A percentile compares a stretch with the other conserved stretches of the same genome.
Evolutionary conservation across 1,284 basidiomycete genomes (phyloP).

Genomic region (Mycena citricolor): DNA sequence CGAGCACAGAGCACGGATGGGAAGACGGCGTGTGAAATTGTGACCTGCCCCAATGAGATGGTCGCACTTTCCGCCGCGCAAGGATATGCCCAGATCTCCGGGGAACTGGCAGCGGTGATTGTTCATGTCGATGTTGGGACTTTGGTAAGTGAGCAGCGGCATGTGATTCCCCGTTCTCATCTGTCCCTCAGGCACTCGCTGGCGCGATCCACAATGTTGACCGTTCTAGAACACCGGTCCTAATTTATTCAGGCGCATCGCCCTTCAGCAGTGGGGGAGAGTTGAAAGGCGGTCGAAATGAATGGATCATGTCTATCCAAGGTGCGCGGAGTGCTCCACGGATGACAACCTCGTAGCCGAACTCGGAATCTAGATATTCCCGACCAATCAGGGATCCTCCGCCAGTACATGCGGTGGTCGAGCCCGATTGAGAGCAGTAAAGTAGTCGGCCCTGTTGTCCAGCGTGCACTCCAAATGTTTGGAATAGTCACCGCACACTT

Average conservation of each 20-base stretch:
- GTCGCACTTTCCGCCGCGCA: conserved; percentile 71
- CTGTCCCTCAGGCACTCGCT: conserved; percentile 49
- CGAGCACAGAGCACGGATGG: conserved; percentile 40
- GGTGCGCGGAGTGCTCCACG: conserved; percentile 36
- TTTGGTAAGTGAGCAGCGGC: conserved; percentile 42
- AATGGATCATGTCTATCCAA: conserved; percentile 74
- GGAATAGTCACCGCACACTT: conserved; percentile 10
- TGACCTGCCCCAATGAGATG: conserved; percentile 76
- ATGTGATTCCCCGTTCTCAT: neutral
- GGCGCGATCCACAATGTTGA: conserved; percentile 74
- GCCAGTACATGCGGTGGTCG: conserved; percentile 71
- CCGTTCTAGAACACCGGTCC: conserved; percentile 56
- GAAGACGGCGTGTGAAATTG: conserved; percentile 45
- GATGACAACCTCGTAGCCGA: neutral
- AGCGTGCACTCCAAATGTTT: conserved; percentile 64
- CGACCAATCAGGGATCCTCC: conserved; percentile 65
- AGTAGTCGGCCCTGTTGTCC: conserved; percentile 48
- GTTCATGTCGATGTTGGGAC: conserved; percentile 76
- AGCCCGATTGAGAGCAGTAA: conserved; percentile 56
- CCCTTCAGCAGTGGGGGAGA: conserved; percentile 57
- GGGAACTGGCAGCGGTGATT: conserved; percentile 67
- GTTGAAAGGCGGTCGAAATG: conserved; percentile 62
- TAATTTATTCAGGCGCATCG: conserved; percentile 71
- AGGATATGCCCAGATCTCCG: conserved; percentile 64
- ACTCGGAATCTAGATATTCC: conserved; percentile 49